Evolutionary conservation across 2,329 filamentous ascomycete genomes (phyloP), one percentile per base, ranked within the genome.

Genomic region (Fusarium sp.): DNA sequence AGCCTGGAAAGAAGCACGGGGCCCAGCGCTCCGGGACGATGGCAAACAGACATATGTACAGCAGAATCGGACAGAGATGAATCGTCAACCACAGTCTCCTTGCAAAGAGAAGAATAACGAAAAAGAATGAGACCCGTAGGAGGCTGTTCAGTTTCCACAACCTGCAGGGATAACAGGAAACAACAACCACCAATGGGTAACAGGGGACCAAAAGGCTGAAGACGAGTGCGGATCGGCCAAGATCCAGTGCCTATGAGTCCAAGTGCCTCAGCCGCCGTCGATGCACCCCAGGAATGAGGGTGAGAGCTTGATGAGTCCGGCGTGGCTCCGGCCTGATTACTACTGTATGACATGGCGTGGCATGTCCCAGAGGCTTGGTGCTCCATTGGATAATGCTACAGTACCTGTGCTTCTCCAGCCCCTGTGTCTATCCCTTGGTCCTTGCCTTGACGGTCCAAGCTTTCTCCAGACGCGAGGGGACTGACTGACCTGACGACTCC

Each of bases 401-500:
- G 30, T 27, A 42, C 30, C 50, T 27, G 56, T 42, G 66, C 43
- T 34, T 45, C 45, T 59, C 61, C 24, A 46, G 22, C 24, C 66
- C 66, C 51, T 67, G 62, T 70, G 62, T 61, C 56, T 67, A 56
- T 68, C 62, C 61, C 55, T 66, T 54, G 61, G 66, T 52, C 67
- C 57, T 65, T 56, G 70, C n/a, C 29, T 65, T 54, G 67, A 16
- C 34, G 45, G 45, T 55, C 67, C 49, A 71, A 58, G 58, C 67
- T 63, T 71, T 70, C 67, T 70, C 68, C 63, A 70, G 67, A 70
- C 67, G 45, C 57, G 67, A 59, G 22, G 45, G 62, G 53, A 66
- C 27, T 43, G 53, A 66, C 27, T 43, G 45, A 46, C 63, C 45
- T 43, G 45, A 27, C 56, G 60, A 65, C 56, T 66, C 27, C 18